phyloP scores from a whole-genome alignment of 352 stramenopile species.

The Globisporangium takayamanum region DNA sequence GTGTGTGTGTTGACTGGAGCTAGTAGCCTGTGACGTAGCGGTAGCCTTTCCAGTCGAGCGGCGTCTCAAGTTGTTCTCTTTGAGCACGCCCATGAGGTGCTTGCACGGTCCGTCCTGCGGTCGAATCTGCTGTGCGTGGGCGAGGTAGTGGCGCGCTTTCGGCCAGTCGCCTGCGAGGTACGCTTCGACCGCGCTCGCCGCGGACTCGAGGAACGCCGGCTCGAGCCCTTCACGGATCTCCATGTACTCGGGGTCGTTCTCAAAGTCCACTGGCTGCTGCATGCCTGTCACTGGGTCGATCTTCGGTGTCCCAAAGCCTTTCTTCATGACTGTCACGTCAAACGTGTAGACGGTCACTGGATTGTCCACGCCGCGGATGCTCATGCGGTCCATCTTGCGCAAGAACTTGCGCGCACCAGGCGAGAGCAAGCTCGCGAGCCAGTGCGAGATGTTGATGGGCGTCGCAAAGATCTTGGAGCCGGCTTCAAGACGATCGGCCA shows the following conservation, averaged over 20 bases:
- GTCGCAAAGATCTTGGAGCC: constrained; percentile 91
- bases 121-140: constrained; percentile 64
- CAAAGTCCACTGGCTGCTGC: constrained; percentile 71
- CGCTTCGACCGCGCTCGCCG: constrained; percentile 53
- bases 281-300: constrained; percentile 50
- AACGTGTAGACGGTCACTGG: constrained; percentile 86
- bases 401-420: constrained; percentile 64
- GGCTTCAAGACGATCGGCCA: constrained; percentile 91
- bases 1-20: neutral
- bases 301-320: constrained; percentile 67
- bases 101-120: constrained; percentile 88
- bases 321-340: constrained; percentile 77
- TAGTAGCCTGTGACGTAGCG: constrained; percentile 82
- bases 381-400: constrained; percentile 84
- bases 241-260: constrained; percentile 78
- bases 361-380: constrained; percentile 70
- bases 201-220: constrained; percentile 71
- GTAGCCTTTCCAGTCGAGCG: constrained; percentile 89
- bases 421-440: constrained; percentile 66
- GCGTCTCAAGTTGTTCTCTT: constrained; percentile 77
- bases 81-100: constrained; percentile 88
- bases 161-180: constrained; percentile 73
- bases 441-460: constrained; percentile 83
- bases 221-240: constrained; percentile 80
- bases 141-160: constrained; percentile 68